These are phyloP conservation scores for Cyclospora cayetanensis DNA, from an alignment of 169 alveolate genomes.

Conservation along the genomic window DNA sequence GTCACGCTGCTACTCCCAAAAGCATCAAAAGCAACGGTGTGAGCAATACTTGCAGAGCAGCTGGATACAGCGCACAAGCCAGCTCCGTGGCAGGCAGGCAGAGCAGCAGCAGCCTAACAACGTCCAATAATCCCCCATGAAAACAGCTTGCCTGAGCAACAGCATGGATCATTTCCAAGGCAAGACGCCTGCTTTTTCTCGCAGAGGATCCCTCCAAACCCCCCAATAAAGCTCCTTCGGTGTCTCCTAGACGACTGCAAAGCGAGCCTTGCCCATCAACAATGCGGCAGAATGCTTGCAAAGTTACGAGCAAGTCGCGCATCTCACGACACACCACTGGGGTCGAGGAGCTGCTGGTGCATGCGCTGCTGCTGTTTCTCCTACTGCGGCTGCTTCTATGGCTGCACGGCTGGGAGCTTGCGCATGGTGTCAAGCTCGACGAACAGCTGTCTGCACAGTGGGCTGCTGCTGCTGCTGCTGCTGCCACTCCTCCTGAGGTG, in stretches of 20 bases:
- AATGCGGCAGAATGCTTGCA: constrained; percentile 11
- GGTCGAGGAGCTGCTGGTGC: background rate
- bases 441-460: no score
- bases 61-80: no score
- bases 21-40: no score
- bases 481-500: background rate
- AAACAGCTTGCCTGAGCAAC: background rate
- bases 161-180: background rate
- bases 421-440: no score
- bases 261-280: background rate
- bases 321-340: background rate
- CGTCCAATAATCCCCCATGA: no score
- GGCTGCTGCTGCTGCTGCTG: no score
- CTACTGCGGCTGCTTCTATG: background rate
- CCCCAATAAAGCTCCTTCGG: background rate
- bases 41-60: no score
- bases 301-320: background rate
- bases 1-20: no score
- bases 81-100: no score
- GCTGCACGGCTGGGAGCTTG: no score
- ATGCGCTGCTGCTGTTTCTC: background rate
- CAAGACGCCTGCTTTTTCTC: background rate
- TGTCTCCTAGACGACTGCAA: background rate
- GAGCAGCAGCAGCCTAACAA: no score
- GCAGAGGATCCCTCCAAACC: background rate